Evolutionary conservation across 2,329 filamentous ascomycete genomes (phyloP).

Genomic region (Aureobasidium zeae): DNA sequence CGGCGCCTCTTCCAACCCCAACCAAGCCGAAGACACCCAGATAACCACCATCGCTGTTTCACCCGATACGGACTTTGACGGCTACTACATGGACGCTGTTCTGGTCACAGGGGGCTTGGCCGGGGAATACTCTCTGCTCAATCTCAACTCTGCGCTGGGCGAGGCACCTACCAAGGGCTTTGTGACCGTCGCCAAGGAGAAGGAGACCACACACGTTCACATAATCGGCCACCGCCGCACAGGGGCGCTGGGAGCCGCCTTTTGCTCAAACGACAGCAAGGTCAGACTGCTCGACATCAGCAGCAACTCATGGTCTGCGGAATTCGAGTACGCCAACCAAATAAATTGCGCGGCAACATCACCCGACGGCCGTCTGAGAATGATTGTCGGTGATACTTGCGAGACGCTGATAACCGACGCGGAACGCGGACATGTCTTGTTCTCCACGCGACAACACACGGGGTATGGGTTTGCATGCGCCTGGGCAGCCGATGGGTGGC

Average conservation of each 20-base stretch:
- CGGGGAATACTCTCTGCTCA: conserved; percentile 47
- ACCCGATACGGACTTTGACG: conserved; percentile 13
- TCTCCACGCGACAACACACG: conserved; percentile 51
- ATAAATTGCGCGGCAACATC: conserved; percentile 67
- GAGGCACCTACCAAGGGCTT: conserved; percentile 34
- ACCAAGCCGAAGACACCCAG: conserved; percentile 31
- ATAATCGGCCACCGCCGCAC: conserved; percentile 39
- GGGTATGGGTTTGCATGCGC: conserved; percentile 70
- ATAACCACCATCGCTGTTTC: conserved; percentile 45
- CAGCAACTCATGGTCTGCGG: conserved; percentile 49
- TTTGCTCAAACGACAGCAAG: conserved; percentile 49
- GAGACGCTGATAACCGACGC: conserved; percentile 60
- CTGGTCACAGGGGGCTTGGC: conserved; percentile 48
- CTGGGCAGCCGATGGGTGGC: conserved; percentile 69
- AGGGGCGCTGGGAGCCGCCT: conserved; percentile 42
- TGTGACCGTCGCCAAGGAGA: conserved; percentile 42
- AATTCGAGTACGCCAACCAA: conserved; percentile 49
- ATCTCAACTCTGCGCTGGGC: conserved; percentile 31
- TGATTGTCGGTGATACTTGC: conserved; percentile 60
- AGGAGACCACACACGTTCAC: conserved; percentile 52
- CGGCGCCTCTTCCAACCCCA: conserved; percentile 31
- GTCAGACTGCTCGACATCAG: conserved; percentile 46
- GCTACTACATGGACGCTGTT: conserved; percentile 32
- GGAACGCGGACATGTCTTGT: conserved; percentile 51
- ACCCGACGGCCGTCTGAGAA: conserved; percentile 60